Base-by-base conservation (phyloP, 2,329 filamentous ascomycete species). In the Ophiostoma himal-ulmi region DNA sequence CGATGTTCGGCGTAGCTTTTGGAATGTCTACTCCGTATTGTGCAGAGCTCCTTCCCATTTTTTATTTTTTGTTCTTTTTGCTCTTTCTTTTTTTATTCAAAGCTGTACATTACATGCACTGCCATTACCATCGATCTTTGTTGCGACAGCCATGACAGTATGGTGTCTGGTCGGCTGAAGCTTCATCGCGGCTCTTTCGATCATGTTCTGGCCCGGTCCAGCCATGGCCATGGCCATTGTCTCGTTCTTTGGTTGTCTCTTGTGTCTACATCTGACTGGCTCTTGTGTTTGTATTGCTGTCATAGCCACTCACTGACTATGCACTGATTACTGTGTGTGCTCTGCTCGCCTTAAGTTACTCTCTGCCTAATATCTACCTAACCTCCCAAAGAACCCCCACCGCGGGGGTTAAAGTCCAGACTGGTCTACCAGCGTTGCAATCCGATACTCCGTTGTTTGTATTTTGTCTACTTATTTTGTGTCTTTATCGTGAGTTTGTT, bases 1-100 rank as follows among this genome's bases (percentile, higher is more conserved):
- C 26, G 52, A 68, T 48, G 36, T 52, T 68, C 44, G 66, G 20
- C 66, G 26, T 36, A 52, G n/a, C 26, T 68, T 52, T 36, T 20
- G 41, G n/a, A 36, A 17, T 34, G 26, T 67, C n/a, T 48, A 26
- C 64, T 39, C 22, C 14, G 17, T 30, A 44, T 11, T 37, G 6
- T 30, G 26, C 26, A 30, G 26, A 30, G 26, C 36, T 39, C 34
- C 30, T 41, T 66, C 64, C 8, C n/a, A n/a, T n/a, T 39, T 66
- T 36, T 39, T 44, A 5, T 14, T 8, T 26, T 14, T 4, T 22
- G 8, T 26, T 67, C 13, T 48, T 48, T 30, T 30, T 30, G 30
- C n/a, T 54, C 5, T 54, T 3, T 30, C 26, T 26, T 22, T 7
- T 22, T n/a, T 22, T 54, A 17, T 54, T 1, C 26, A 17, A 17